Conservation (phyloP, 805 yeast species). For the Candida ficus region DNA sequence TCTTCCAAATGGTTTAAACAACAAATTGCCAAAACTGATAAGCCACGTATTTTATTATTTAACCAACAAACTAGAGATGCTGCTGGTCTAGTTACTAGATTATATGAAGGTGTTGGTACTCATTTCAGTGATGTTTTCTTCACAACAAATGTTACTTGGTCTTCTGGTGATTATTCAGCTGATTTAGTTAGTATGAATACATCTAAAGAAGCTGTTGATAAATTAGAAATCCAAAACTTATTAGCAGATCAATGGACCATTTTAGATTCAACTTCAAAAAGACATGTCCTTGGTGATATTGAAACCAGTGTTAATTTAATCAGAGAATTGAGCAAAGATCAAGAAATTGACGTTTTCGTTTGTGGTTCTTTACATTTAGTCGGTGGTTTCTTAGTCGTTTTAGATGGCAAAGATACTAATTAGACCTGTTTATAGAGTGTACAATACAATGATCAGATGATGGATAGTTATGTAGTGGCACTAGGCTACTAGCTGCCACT, state of each 20-base stretch:
- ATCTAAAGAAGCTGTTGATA: slow-evolving; percentile 71
- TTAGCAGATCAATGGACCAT: slow-evolving; percentile 67
- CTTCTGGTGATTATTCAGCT: slow-evolving; percentile 68
- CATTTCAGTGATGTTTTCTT: slow-evolving; percentile 75
- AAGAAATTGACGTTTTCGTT: slow-evolving; percentile 68
- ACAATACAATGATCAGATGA: too few relatives aligned
- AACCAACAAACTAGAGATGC: slow-evolving; percentile 95
- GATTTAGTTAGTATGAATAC: slow-evolving; percentile 86
- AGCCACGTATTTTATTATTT: slow-evolving; percentile 56
- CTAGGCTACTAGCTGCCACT: too few relatives aligned
- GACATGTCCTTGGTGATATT: slow-evolving; percentile 63
- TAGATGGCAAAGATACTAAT: slow-evolving; percentile 39
- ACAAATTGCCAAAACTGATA: slow-evolving; percentile 28
- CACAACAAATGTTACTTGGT: slow-evolving; percentile 90
- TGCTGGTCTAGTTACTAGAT: slow-evolving; percentile 48
- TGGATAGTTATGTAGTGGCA: too few relatives aligned
- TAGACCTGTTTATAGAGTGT: too few relatives aligned
- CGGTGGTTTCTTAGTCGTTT: slow-evolving; percentile 86
- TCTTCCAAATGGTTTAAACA: slow-evolving; percentile 73
- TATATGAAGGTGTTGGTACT: slow-evolving; percentile 41
- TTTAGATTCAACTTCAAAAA: slow-evolving; percentile 39
- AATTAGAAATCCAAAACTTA: slow-evolving; percentile 72
- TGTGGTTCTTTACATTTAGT: slow-evolving; percentile 93
- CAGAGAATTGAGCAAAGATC: slow-evolving; percentile 23
- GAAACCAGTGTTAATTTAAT: slow-evolving; percentile 64